Percentiles rank a stretch among this genome's conserved stretches.
Evolutionary conservation across 2,329 filamentous ascomycete species (phyloP).

Genomic region (Botrytis fragariae): DNA sequence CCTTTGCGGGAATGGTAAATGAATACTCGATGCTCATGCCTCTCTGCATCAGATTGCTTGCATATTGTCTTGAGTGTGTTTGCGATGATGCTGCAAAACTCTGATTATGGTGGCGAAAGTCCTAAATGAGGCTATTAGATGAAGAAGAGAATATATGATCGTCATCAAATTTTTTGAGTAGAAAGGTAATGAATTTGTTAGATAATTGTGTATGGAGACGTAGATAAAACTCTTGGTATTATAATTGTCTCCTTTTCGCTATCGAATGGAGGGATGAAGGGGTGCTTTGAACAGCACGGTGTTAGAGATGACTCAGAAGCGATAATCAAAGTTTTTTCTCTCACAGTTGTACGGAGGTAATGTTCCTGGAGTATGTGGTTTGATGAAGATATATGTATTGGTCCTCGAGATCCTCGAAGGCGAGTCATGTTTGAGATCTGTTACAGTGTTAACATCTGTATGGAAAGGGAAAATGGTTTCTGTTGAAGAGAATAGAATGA

Average conservation of each 20-base stretch:
- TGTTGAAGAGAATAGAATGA: not conserved
- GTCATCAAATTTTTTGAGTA: not conserved
- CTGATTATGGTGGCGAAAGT: not conserved
- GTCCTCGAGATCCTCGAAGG: not conserved
- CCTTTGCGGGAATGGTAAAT: not conserved
- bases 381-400: not conserved
- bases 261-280: not conserved
- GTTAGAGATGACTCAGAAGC: not conserved
- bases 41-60: not conserved
- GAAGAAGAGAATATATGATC: not conserved
- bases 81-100: not conserved
- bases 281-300: not conserved
- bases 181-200: not conserved
- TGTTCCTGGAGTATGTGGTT: not conserved
- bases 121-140: not conserved
- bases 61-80: not conserved
- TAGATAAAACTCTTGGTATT: not conserved
- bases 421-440: not conserved
- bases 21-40: not conserved
- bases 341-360: not conserved
- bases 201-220: not conserved
- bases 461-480: not conserved
- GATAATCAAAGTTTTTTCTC: not conserved
- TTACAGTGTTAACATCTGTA: not conserved
- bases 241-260: not conserved